Base-by-base conservation (phyloP, 2,329 filamentous ascomycete species). In the Thyridium curvatum region DNA sequence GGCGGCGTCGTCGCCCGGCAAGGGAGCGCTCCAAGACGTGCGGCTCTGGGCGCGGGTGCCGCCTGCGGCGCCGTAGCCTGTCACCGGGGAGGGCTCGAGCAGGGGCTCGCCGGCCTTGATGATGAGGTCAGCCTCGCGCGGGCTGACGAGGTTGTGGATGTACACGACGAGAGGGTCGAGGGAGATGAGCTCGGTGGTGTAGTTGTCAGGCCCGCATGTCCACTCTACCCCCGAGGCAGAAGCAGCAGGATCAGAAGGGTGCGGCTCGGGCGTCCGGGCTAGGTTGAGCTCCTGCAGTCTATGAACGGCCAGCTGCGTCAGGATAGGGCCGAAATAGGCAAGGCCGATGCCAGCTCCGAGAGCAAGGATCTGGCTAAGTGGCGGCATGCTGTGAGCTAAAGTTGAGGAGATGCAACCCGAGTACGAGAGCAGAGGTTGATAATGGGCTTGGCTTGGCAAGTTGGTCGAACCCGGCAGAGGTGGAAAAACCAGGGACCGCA, bases 111-210 rank as follows among this genome's bases (percentile, higher is more conserved):
- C 56, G 10, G 54, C 47, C 34, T 43, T 40, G 14, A 65, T 53
- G 8, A 65, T 45, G 15, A 51, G 47, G 2, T 47, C 39, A 18
- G 55, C 52, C 41, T 66, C 62, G 16, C 40, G 17, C 1, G 53
- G 43, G 2, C 48, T 40, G 34, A 62, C 49, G 51, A 66, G 65
- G 43, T 54, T 45, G 40, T 53, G 51, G 49, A 66, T 60, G 46
- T 64, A 64, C 43, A 66, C 57, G 3, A 65, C 51, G 2, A 65
- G 50, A 8, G 62, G 64, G 41, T 59, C 54, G 21, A 62, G 51
- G 12, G 62, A 65, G 28, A 66, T 48, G 17, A 66, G 50, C 34
- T 61, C 50, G 0, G 61, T 63, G 4, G 53, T 56, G 46, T 62
- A 64, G 38, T 45, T 42, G 10, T 58, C 54, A 2, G 47, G 41